Base-by-base conservation (phyloP, 2,329 filamentous ascomycete genomes). In the Colletotrichum orchidophilum region DNA sequence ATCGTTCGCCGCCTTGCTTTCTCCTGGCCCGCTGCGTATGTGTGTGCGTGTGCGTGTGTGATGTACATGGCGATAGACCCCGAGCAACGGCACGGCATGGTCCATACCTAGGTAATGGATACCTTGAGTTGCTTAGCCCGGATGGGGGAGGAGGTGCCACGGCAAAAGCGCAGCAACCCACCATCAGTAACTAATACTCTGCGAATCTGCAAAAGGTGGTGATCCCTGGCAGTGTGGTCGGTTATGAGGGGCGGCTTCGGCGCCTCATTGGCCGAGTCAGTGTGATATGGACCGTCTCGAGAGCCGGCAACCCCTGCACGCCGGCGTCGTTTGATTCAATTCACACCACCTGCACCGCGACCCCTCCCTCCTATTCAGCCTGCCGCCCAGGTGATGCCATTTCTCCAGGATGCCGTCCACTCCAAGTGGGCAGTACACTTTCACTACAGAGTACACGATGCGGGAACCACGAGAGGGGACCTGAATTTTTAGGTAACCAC, bases 331-430 rank as follows among this genome's bases (percentile, higher is more conserved):
- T 71, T 58, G 58, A 63, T 50, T 71, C 31, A 52, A 62, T 58
- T 62, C 68, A 71, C 68, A 71, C 64, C 68, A 70, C 65, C 39
- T 4, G n/a, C n/a, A n/a, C n/a, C n/a, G n/a, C 39, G 27, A n/a
- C 27, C n/a, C 64, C 33, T 21, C 35, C 21, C 35, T 35, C 65
- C 53, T 63, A 46, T 69, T 46, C 58, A 54, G 31, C 64, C 59
- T 69, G 62, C 59, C 59, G 59, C 53, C 49, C 71, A 73, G 69
- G 64, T 73, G 71, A 73, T 73, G 71, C 68, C 63, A 62, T 64
- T 64, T 68, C 68, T 67, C 66, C 66, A 69, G 57, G 39, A 61
- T 66, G 29, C 35, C 49, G 50, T 70, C 55, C 29, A 54, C 54
- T 54, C 33, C 54, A 33, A 39, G 53, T 69, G 53, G 61, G 62